Evolutionary conservation across 441 rosid genomes (phyloP).

Genomic region (Jatropha podagrica): DNA sequence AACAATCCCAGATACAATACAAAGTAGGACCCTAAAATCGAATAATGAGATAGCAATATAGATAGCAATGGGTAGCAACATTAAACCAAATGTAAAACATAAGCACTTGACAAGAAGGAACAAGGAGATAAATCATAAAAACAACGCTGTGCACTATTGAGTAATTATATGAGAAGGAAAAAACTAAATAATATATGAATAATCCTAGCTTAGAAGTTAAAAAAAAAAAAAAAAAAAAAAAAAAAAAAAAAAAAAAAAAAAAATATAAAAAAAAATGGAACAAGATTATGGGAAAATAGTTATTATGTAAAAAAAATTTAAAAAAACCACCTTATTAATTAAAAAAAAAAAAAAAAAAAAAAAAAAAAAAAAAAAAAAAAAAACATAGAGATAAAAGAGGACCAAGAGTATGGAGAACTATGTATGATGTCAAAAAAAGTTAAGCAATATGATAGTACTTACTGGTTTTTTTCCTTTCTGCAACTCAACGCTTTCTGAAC

Average conservation of each 20-base stretch:
- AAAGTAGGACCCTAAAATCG: neutral
- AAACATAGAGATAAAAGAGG: neutral
- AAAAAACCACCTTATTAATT: too few species aligned
- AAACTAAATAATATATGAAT: neutral
- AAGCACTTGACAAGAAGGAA: neutral
- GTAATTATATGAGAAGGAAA: neutral
- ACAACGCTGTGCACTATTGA: neutral
- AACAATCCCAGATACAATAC: neutral
- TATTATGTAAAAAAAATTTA: too few species aligned
- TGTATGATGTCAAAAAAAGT: neutral
- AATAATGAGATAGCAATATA: neutral
- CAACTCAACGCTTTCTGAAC: conserved; percentile 43
- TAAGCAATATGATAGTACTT: conserved; percentile 24
- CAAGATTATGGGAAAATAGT: too few species aligned
- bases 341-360: neutral
- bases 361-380: neutral
- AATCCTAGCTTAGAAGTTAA: neutral
- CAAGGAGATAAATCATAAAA: neutral
- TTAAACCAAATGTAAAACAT: neutral
- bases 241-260: neutral
- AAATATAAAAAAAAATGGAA: too few species aligned
- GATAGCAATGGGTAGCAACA: neutral
- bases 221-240: neutral
- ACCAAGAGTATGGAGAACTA: neutral
- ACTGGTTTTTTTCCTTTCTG: conserved; percentile 60